phyloP scores from a whole-genome alignment of 1,284 basidiomycete genomes.

The Dichomitus squalens region DNA sequence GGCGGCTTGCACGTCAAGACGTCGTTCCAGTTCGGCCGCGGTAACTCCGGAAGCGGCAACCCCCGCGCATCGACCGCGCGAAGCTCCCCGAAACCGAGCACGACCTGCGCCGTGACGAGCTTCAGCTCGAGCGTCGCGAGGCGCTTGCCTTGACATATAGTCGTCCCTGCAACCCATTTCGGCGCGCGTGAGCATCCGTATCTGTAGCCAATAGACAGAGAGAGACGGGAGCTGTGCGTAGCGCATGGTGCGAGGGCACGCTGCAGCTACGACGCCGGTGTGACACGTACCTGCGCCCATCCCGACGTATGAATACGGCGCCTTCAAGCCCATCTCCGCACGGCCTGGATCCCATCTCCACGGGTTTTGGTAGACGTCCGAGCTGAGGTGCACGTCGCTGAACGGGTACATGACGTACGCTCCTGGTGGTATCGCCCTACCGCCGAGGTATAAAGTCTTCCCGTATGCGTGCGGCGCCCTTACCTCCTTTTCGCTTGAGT shows the following conservation, averaged over 20 bases:
- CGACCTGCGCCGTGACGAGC: constrained; percentile 62
- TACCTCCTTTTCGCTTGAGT: background rate
- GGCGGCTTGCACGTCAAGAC: constrained; percentile 64
- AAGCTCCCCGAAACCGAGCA: constrained; percentile 58
- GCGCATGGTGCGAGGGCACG: background rate
- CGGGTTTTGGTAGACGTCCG: constrained; percentile 68
- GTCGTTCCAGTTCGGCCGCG: constrained; percentile 77
- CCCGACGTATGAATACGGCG: constrained; percentile 64
- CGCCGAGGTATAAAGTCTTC: constrained; percentile 50
- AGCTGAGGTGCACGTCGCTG: constrained; percentile 73
- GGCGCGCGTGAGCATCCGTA: background rate
- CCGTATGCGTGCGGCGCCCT: constrained; percentile 1
- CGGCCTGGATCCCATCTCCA: constrained; percentile 72
- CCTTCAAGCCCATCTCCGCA: constrained; percentile 41
- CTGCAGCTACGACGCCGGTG: constrained; percentile 2
- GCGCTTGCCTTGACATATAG: constrained; percentile 67
- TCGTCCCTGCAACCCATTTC: constrained; percentile 50
- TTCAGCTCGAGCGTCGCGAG: constrained; percentile 74
- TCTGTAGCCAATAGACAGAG: background rate
- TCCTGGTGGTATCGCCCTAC: constrained; percentile 65
- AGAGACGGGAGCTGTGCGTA: background rate
- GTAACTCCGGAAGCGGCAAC: constrained; percentile 43
- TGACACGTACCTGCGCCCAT: constrained; percentile 71
- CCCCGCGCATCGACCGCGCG: constrained; percentile 54
- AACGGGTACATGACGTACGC: constrained; percentile 77